Evolutionary conservation across 1,284 basidiomycete genomes (phyloP).

Genomic region (Amylostereum chailletii): DNA sequence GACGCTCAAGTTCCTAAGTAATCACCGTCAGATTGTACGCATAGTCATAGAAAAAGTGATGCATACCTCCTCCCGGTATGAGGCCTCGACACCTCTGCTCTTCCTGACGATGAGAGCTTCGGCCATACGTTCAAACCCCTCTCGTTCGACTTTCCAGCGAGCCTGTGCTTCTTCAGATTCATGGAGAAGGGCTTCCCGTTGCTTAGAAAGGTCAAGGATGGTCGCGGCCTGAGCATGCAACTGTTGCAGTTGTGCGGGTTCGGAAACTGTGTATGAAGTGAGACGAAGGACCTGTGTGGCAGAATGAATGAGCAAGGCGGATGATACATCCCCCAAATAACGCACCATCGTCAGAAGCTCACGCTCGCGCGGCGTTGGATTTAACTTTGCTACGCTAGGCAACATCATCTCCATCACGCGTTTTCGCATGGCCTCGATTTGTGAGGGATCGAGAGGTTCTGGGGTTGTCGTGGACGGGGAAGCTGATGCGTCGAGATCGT

Average conservation of each 20-base stretch:
- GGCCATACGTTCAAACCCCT: slow-evolving; percentile 49
- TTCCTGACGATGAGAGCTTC: slow-evolving; percentile 51
- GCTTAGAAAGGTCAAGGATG: slow-evolving; percentile 43
- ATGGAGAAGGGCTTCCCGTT: slow-evolving; percentile 47
- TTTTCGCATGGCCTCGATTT: slow-evolving; percentile 24
- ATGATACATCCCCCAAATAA: background rate
- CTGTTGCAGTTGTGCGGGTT: slow-evolving; percentile 36
- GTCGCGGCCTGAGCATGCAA: slow-evolving; percentile 42
- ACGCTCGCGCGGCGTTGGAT: slow-evolving; percentile 28
- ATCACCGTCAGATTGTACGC: slow-evolving; percentile 2
- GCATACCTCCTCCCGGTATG: slow-evolving; percentile 36
- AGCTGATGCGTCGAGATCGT: slow-evolving; percentile 3
- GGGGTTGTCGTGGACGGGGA: slow-evolving; percentile 15
- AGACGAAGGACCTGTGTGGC: slow-evolving; percentile 40
- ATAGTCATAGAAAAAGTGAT: slow-evolving; percentile 1
- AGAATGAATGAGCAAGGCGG: slow-evolving; percentile 3
- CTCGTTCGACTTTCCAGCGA: slow-evolving; percentile 50
- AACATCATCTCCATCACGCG: slow-evolving; percentile 18
- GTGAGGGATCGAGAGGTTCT: slow-evolving; percentile 21
- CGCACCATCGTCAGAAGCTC: slow-evolving; percentile 55
- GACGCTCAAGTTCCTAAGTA: slow-evolving; percentile 41
- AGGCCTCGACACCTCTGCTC: slow-evolving; percentile 23
- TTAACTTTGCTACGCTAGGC: slow-evolving; percentile 12
- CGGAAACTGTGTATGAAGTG: slow-evolving; percentile 28
- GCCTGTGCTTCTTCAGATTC: slow-evolving; percentile 46